phyloP scores from a whole-genome alignment of 306 rosid species.

The Carpinus viminea region DNA sequence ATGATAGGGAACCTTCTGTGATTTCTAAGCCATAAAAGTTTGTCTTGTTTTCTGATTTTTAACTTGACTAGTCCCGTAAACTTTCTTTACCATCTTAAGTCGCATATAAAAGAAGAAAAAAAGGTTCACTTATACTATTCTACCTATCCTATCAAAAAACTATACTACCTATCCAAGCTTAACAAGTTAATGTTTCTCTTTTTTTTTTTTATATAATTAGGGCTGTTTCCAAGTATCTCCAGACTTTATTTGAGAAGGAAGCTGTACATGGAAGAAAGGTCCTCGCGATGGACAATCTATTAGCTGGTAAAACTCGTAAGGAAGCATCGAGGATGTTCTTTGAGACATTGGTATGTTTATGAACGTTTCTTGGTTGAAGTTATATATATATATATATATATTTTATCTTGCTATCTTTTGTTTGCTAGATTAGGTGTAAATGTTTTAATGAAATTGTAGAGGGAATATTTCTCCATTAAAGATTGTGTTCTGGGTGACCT shows the following conservation, averaged over 20 bases:
- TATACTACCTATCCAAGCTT: background rate
- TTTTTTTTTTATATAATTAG: constrained; percentile 31
- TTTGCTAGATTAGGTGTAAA: background rate
- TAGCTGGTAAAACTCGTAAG: constrained; percentile 69
- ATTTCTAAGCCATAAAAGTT: background rate
- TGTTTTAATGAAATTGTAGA: background rate
- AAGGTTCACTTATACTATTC: too few species aligned
- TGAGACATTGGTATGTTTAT: constrained; percentile 69
- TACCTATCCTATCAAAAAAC: too few species aligned
- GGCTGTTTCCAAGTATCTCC: constrained; percentile 97
- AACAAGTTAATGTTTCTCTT: constrained; percentile 22
- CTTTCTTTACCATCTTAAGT: background rate
- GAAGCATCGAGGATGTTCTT: constrained; percentile 84
- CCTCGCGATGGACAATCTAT: constrained; percentile 68
- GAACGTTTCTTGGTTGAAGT: background rate
- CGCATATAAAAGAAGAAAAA: too few species aligned
- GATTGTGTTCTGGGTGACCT: background rate
- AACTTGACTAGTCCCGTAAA: background rate
- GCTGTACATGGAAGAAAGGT: constrained; percentile 55
- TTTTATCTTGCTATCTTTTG: background rate
- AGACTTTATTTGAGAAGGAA: constrained; percentile 79
- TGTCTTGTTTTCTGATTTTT: background rate
- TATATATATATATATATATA: too few species aligned
- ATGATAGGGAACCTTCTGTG: background rate
- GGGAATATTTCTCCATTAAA: background rate